Conservation (phyloP, 345 rosid species). For the Kernera saxatilis region DNA sequence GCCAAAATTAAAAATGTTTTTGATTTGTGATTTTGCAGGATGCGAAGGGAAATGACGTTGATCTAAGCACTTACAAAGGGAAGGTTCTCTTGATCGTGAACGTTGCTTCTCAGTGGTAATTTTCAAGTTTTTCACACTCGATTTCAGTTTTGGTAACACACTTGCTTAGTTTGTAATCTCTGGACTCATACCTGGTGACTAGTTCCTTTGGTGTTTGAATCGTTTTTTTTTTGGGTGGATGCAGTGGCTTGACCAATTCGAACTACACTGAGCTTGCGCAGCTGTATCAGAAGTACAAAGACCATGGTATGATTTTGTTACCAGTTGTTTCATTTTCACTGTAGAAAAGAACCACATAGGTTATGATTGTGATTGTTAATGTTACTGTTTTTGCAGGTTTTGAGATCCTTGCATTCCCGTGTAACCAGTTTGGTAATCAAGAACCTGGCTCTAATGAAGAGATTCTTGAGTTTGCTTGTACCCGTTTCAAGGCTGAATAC, state of each 20-base stretch:
- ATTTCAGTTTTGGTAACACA: not conserved
- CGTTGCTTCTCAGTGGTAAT: conserved; percentile 90
- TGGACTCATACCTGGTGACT: not conserved
- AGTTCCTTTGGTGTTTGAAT: not conserved
- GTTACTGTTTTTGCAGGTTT: conserved; percentile 43
- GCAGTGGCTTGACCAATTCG: conserved; percentile 90
- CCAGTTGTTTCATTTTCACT: not conserved
- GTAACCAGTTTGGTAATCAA: conserved; percentile 88
- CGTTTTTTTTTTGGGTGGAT: not conserved
- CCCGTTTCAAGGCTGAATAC: conserved; percentile 91
- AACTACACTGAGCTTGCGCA: conserved; percentile 83
- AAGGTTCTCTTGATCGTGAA: conserved; percentile 79
- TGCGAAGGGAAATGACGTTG: conserved; percentile 72
- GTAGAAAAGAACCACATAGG: not conserved
- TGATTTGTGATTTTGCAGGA: conserved; percentile 41
- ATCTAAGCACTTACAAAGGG: conserved; percentile 71
- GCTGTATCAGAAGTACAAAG: conserved; percentile 77
- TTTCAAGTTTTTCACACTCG: not conserved
- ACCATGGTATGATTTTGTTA: conserved; percentile 46
- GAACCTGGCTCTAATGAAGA: conserved; percentile 84
- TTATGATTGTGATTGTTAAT: not conserved
- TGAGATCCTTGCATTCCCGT: conserved; percentile 86
- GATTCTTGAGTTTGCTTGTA: conserved; percentile 70
- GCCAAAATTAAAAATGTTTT: not conserved
- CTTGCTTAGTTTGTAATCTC: not conserved